Percentiles rank a stretch among this genome's conserved stretches.
phyloP scores from a whole-genome alignment of 768 basidiomycete species.

The Fomitopsis pulvina region DNA sequence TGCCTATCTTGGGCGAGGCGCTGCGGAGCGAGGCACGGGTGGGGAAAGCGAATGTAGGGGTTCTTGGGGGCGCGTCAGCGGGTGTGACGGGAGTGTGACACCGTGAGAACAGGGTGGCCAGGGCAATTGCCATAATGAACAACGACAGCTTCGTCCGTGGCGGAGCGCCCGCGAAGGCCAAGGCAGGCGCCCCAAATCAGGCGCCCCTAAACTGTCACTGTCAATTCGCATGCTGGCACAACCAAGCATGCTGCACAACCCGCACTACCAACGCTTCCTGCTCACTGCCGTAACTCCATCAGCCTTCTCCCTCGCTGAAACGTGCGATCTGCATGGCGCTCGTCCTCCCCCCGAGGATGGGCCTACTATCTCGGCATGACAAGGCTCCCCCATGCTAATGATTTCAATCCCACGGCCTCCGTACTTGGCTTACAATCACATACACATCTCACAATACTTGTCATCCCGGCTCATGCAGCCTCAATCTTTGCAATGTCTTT shows the following conservation, averaged over 20 bases:
- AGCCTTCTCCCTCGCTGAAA: background rate
- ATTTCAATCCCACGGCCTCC: too few relatives aligned
- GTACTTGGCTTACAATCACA: too few relatives aligned
- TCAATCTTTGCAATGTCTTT: constrained; percentile 55
- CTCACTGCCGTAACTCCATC: background rate
- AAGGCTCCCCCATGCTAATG: too few relatives aligned
- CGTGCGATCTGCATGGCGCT: background rate
- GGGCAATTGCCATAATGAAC: background rate
- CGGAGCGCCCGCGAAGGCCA: constrained; percentile 2
- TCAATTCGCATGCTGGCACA: background rate
- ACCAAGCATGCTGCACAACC: background rate
- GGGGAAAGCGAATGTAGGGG: background rate
- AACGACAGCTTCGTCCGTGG: constrained; percentile 4
- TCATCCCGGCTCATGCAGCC: constrained; percentile 35
- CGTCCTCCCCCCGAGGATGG: background rate
- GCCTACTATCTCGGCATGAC: background rate
- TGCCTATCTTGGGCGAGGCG: background rate
- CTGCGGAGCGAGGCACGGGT: too few relatives aligned
- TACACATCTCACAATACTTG: too few relatives aligned
- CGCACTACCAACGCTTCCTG: background rate
- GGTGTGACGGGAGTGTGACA: background rate
- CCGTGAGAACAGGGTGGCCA: background rate
- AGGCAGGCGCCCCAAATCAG: background rate
- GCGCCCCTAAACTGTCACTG: background rate
- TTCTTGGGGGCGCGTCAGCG: background rate